Percentiles rank a stretch among this genome's conserved stretches.
Conservation (phyloP, 2,329 filamentous ascomycete species). For the Didymella glomerata region DNA sequence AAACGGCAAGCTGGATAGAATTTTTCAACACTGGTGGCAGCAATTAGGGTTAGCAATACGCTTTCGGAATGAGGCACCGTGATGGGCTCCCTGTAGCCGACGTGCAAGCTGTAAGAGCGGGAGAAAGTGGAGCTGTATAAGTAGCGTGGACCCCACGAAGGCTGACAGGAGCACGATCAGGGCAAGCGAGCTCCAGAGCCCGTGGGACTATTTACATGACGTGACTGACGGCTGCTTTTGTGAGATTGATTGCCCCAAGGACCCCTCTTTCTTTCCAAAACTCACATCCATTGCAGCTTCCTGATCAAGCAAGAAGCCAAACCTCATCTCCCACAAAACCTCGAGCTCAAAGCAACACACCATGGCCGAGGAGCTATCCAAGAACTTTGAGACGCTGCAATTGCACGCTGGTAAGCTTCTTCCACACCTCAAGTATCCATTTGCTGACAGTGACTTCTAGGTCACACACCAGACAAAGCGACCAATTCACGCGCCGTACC, state of each 20-base stretch:
- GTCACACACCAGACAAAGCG: constrained; percentile 76
- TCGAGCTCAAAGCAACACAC: neutral
- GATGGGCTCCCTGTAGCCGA: constrained; percentile 12
- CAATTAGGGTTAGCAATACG: constrained; percentile 1
- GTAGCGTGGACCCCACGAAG: constrained; percentile 1
- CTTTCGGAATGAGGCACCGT: neutral
- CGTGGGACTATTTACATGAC: constrained; percentile 33
- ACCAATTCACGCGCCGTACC: constrained; percentile 92
- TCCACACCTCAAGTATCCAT: neutral
- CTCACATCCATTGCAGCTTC: constrained; percentile 15
- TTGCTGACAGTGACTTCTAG: constrained; percentile 55
- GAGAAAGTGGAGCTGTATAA: constrained; percentile 5
- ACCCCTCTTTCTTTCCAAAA: constrained; percentile 29
- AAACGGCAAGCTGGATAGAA: constrained; percentile 12
- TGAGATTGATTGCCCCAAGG: constrained; percentile 20
- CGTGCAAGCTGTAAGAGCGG: neutral
- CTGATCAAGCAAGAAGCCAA: neutral
- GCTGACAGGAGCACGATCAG: constrained; percentile 8
- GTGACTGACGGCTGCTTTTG: constrained; percentile 32
- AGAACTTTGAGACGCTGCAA: constrained; percentile 61
- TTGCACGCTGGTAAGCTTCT: constrained; percentile 56
- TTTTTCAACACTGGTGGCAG: neutral
- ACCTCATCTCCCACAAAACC: constrained; percentile 1
- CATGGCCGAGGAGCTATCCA: constrained; percentile 53
- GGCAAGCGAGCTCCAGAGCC: constrained; percentile 16